A percentile compares a stretch with the other conserved stretches of the same genome.
phyloP scores from a whole-genome alignment of 1,284 basidiomycete species.

The Microbotryomycetes sp. region DNA sequence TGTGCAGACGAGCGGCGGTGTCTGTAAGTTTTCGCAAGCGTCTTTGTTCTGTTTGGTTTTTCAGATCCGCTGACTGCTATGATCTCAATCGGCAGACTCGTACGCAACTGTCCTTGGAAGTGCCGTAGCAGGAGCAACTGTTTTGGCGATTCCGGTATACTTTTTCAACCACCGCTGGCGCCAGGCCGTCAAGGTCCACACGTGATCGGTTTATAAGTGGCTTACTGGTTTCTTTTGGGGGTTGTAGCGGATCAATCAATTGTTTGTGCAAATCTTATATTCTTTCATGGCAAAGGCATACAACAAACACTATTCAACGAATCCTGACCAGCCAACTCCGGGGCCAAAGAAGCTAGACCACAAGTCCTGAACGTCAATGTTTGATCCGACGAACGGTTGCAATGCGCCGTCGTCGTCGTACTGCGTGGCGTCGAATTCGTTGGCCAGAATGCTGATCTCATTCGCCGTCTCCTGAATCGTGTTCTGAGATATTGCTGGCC shows the following conservation, averaged over 20 bases:
- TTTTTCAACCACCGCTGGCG: conserved; percentile 1
- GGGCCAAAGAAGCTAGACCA: background rate
- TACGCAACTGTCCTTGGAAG: background rate
- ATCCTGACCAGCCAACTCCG: background rate
- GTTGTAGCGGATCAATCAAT: background rate
- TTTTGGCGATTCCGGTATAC: conserved; percentile 1
- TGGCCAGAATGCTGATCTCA: no score
- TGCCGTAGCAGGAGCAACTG: background rate
- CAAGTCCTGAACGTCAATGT: background rate
- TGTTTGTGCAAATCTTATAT: background rate
- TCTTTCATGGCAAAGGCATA: background rate
- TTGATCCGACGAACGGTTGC: no score
- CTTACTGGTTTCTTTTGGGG: background rate
- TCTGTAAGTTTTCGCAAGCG: no score
- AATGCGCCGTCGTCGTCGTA: no score
- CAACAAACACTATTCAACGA: background rate
- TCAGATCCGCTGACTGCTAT: no score
- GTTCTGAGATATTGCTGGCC: no score
- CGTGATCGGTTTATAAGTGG: background rate
- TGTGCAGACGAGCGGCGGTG: background rate
- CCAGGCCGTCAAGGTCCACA: background rate
- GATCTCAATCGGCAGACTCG: no score
- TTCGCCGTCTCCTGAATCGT: no score
- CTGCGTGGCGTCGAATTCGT: no score
- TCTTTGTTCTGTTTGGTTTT: no score